Evolutionary conservation across 768 basidiomycete species (phyloP).

Genomic region (Cantharellus cinnabarinus): DNA sequence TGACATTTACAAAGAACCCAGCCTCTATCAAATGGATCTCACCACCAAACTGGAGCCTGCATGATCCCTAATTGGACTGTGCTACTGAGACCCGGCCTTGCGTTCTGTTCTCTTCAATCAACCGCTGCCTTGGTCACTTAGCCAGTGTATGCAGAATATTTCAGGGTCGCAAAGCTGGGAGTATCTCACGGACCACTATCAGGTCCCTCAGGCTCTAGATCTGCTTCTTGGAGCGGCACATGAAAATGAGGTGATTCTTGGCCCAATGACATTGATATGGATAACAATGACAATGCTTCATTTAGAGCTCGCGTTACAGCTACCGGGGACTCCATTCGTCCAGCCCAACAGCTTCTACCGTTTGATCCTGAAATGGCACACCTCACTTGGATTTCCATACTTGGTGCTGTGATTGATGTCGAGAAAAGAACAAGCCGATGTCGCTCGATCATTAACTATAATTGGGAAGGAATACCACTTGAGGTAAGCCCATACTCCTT

Average conservation of each 20-base stretch:
- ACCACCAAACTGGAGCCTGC: conserved; percentile 84
- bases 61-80: conserved; percentile 78
- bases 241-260: conserved; percentile 19
- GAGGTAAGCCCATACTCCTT: conserved; percentile 69
- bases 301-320: background rate
- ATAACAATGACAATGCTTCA: background rate
- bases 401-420: conserved; percentile 69
- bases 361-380: conserved; percentile 61
- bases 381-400: conserved; percentile 70
- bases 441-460: conserved; percentile 77
- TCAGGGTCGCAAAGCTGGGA: conserved; percentile 94
- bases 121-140: conserved; percentile 67
- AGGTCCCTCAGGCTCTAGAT: conserved; percentile 82
- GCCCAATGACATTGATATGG: conserved; percentile 14
- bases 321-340: conserved; percentile 36
- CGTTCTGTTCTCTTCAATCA: conserved; percentile 79
- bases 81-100: conserved; percentile 55
- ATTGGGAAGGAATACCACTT: conserved; percentile 88
- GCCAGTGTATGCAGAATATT: conserved; percentile 69
- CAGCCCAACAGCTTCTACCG: conserved; percentile 67
- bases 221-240: conserved; percentile 64
- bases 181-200: conserved; percentile 72
- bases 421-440: conserved; percentile 69
- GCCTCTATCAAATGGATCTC: conserved; percentile 73
- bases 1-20: conserved; percentile 81